Evolutionary conservation across 1,284 basidiomycete species (phyloP).

Genomic region (Malassezia globosa): DNA sequence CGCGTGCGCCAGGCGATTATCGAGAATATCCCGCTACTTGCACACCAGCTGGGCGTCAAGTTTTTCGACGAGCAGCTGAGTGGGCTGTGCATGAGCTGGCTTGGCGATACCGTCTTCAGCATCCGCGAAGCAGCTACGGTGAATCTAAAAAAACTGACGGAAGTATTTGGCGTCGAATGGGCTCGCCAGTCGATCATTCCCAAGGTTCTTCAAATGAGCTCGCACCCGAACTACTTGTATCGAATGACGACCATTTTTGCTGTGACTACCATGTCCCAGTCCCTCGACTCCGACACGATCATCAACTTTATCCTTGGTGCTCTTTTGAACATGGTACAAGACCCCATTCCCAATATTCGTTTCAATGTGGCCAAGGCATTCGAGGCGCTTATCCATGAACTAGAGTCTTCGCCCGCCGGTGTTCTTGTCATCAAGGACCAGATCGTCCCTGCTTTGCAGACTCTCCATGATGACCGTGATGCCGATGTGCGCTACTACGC

Average conservation of each 20-base stretch:
- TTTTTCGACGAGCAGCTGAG: conserved; percentile 98
- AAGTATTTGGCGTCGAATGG: conserved; percentile 98
- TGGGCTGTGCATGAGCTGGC: conserved; percentile 96
- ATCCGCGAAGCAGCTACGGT: conserved; percentile 95
- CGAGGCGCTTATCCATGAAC: conserved; percentile 61
- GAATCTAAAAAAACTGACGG: conserved; percentile 92
- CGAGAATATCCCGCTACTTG: conserved; percentile 92
- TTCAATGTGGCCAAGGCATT: conserved; percentile 92
- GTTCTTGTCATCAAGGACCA: conserved; percentile 62
- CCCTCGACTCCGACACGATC: conserved; percentile 76
- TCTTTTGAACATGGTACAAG: conserved; percentile 69
- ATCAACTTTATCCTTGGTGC: conserved; percentile 74
- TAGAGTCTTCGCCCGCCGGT: conserved; percentile 60
- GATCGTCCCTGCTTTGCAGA: conserved; percentile 71
- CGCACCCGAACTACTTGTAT: conserved; percentile 93
- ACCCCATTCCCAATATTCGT: conserved; percentile 96
- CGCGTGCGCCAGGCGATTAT: conserved; percentile 98
- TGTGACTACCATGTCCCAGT: conserved; percentile 89
- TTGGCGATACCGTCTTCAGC: conserved; percentile 95
- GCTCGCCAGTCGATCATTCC: conserved; percentile 87
- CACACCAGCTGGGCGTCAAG: conserved; percentile 85
- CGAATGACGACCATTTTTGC: conserved; percentile 99
- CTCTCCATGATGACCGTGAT: conserved; percentile 78
- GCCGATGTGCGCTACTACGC: conserved; percentile 76
- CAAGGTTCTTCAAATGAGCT: conserved; percentile 93